Evolutionary conservation across 257 asterid species (phyloP).

Genomic region (Solanum tarijense): DNA sequence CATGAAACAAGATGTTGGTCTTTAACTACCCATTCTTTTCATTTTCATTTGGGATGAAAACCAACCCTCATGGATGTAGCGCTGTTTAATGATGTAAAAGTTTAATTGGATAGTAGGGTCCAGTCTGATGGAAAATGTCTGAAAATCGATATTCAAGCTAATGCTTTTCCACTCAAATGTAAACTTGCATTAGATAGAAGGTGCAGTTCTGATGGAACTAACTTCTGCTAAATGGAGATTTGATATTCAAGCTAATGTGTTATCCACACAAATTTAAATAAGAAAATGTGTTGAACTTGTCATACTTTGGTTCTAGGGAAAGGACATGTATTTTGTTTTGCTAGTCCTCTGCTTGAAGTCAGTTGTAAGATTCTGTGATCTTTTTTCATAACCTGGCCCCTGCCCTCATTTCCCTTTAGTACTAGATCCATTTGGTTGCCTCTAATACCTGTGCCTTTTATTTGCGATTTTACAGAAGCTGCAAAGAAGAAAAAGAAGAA

Average conservation of each 20-base stretch:
- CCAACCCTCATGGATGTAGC: background rate
- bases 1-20: background rate
- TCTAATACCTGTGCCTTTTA: conserved; percentile 5
- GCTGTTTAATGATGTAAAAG: background rate
- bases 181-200: background rate
- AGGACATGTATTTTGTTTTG: background rate
- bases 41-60: background rate
- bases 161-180: background rate
- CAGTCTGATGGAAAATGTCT: background rate
- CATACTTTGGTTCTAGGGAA: background rate
- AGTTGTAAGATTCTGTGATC: background rate
- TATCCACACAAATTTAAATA: background rate
- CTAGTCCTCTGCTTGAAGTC: background rate
- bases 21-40: background rate
- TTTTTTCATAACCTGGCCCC: background rate
- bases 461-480: conserved; percentile 44
- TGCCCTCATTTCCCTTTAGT: background rate
- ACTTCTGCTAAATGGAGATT: background rate
- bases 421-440: background rate
- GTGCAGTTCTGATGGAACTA: background rate
- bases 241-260: background rate
- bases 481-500: conserved; percentile 95
- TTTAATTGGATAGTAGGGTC: background rate
- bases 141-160: background rate
- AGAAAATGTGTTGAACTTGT: background rate